Evolutionary conservation across 345 rosid genomes (phyloP).

Genomic region (Eutrema yunnanense): DNA sequence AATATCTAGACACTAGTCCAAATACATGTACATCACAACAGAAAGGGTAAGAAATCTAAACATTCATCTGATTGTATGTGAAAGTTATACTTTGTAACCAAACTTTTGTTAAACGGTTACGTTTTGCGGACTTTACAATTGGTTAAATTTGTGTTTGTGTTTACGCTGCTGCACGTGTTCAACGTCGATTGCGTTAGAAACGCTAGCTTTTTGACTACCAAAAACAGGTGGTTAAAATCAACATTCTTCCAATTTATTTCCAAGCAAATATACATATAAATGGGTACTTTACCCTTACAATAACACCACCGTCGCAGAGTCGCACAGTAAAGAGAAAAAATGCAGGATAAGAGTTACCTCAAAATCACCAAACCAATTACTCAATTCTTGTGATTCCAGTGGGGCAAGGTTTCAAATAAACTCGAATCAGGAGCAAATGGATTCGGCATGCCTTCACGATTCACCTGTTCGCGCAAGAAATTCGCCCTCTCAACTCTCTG

Average conservation of each 20-base stretch:
- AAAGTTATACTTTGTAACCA: no score
- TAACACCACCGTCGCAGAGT: not conserved
- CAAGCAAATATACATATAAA: constrained; percentile 11
- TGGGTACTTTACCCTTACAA: not conserved
- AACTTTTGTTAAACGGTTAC: not conserved
- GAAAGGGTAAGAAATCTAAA: not conserved
- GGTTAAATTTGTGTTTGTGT: not conserved
- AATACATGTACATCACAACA: not conserved
- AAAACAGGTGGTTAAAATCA: not conserved
- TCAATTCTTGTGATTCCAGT: constrained; percentile 19
- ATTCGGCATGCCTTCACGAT: constrained; percentile 10
- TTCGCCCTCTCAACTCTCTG: constrained; percentile 15
- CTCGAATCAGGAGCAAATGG: constrained; percentile 10
- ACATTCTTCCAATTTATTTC: not conserved
- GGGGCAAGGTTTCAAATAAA: constrained; percentile 20
- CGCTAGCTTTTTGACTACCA: not conserved
- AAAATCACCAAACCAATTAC: constrained; percentile 15
- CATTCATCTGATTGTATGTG: not conserved
- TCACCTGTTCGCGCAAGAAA: constrained; percentile 10
- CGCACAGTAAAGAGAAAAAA: not conserved
- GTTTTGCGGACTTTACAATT: not conserved
- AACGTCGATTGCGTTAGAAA: not conserved
- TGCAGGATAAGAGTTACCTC: not conserved
- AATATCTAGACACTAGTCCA: not conserved
- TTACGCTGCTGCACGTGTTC: not conserved